phyloP scores from a whole-genome alignment of 345 rosid genomes.

The Pistacia atlantica region DNA sequence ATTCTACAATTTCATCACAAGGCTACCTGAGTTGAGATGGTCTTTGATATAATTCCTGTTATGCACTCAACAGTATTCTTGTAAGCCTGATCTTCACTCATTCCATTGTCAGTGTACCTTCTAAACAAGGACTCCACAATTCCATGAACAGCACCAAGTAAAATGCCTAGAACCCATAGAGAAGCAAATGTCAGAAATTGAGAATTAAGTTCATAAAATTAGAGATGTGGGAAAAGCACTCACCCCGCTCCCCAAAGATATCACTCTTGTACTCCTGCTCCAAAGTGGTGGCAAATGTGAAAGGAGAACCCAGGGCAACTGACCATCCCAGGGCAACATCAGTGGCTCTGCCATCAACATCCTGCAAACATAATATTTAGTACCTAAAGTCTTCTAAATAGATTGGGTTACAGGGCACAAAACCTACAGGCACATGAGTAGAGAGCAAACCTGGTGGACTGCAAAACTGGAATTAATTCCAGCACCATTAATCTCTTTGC shows the following conservation, averaged over 20 bases:
- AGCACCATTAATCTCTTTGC: slow-evolving; percentile 90
- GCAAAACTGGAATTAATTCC: slow-evolving; percentile 92
- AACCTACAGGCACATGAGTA: neutral
- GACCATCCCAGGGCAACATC: slow-evolving; percentile 94
- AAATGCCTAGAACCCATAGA: slow-evolving; percentile 51
- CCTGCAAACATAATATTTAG: slow-evolving; percentile 41
- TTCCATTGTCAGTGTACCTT: slow-evolving; percentile 76
- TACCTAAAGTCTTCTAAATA: neutral
- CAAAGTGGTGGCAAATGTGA: slow-evolving; percentile 83
- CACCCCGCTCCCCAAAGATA: slow-evolving; percentile 92
- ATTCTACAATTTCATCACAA: neutral
- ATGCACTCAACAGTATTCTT: slow-evolving; percentile 92
- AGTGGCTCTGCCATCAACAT: slow-evolving; percentile 88
- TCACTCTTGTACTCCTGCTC: slow-evolving; percentile 97
- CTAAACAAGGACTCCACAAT: slow-evolving; percentile 80
- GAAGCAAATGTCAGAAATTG: slow-evolving; percentile 4
- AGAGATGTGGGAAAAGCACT: slow-evolving; percentile 18
- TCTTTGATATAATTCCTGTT: slow-evolving; percentile 76
- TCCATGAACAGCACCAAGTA: slow-evolving; percentile 93
- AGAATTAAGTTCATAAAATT: neutral
- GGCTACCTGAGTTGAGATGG: slow-evolving; percentile 77
- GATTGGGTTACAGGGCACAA: neutral
- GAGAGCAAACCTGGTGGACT: slow-evolving; percentile 69
- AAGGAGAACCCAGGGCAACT: slow-evolving; percentile 91
- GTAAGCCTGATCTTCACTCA: slow-evolving; percentile 78